Evolutionary conservation across 352 stramenopile species (phyloP).

Genomic region (Globisporangium acanthophoron): DNA sequence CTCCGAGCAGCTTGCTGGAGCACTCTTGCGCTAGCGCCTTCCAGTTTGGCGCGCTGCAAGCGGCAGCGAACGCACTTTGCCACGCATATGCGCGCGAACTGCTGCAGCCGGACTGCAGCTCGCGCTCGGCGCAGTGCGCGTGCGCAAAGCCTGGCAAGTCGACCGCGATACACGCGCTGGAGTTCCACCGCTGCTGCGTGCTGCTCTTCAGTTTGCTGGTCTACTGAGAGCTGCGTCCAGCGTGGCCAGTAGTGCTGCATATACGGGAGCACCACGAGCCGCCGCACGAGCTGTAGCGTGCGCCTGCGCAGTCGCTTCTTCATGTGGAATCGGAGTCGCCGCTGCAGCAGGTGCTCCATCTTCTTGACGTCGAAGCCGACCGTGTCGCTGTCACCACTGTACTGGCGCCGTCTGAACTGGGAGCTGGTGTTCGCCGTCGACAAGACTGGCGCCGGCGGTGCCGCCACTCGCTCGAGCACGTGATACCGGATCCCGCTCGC

Average conservation of each 20-base stretch:
- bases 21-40: slow-evolving; percentile 13
- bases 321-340: slow-evolving; percentile 32
- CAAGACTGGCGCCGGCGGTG: slow-evolving; percentile 3
- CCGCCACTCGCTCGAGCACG: slow-evolving; percentile 43
- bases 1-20: slow-evolving; percentile 29
- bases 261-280: slow-evolving; percentile 27
- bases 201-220: slow-evolving; percentile 16
- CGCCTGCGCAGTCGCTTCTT: slow-evolving; percentile 20
- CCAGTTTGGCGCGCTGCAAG: slow-evolving; percentile 3
- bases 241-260: slow-evolving; percentile 26
- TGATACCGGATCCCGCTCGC: slow-evolving; percentile 43
- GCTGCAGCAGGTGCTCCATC: slow-evolving; percentile 41
- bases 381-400: neutral
- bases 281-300: slow-evolving; percentile 31
- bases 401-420: neutral
- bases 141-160: neutral
- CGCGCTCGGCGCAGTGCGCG: slow-evolving; percentile 2
- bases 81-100: slow-evolving; percentile 25
- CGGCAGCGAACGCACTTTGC: slow-evolving; percentile 18
- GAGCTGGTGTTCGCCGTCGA: neutral
- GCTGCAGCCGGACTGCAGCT: slow-evolving; percentile 22
- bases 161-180: slow-evolving; percentile 32
- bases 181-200: slow-evolving; percentile 29
- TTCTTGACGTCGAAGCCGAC: slow-evolving; percentile 42
- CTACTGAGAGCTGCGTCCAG: slow-evolving; percentile 19